Base-by-base conservation (phyloP, 148 eudicot species). In the Silene latifolia region DNA sequence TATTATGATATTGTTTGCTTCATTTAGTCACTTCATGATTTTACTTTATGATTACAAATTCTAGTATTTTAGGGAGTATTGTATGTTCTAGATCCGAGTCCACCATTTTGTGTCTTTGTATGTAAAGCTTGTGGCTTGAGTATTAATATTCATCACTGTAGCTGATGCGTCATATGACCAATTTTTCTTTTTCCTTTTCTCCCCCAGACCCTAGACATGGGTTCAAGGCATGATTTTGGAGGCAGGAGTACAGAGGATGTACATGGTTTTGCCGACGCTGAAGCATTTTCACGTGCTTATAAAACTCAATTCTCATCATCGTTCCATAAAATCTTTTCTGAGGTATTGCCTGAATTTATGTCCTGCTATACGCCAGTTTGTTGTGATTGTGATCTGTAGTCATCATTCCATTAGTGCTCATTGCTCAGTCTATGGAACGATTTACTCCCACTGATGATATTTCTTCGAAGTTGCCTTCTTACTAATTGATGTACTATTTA, bases 281-380 rank as follows among this genome's bases (percentile, higher is more conserved):
- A 84, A 69, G 82, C 86, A 48, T 86, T 88, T 77, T 82, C 84
- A 85, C 77, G 79, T 80, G 81, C 93, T 79, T 76, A 82, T 74
- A 80, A 72, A 78, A 74, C 83, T 67, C 78, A 92, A 61, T 94
- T 94, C 79, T 90, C 98, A 35, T 77, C 81, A 72, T 87, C 98
- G 72, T 94, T 94, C 79, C 96, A 92, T 63, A 94, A 88, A 78
- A 88, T 89, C 68, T 91, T 94, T 80, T 84, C 93, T 25, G 96
- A 94, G 98, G 98, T 94, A 85, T 70, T 80, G 67, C 44, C 62
- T 32, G 11, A 9, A 15, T 58, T 72, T 18, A 15, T 46, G 27
- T 46, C 66, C 18, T 32, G 3, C 25, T 79, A 32, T 76, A 10
- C 57, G 29, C 46, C 61, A 35, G 20, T 42, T 71, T 70, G 47